Conservation (phyloP, 129 eudicot species). For the Lactuca sativa region DNA sequence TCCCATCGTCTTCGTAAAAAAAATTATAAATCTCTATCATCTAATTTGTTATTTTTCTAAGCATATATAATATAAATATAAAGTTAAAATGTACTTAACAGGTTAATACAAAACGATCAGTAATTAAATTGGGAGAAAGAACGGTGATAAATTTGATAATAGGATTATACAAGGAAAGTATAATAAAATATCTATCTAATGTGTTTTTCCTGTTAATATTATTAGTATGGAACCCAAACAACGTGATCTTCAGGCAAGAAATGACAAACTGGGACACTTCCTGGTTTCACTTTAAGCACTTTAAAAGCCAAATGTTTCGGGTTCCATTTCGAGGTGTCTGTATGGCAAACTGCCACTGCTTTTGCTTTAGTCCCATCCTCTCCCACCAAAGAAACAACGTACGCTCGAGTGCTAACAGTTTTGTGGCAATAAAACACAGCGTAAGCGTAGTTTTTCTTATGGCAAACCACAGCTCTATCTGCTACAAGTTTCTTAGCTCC, state of each 20-base stretch:
- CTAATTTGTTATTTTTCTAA: no score
- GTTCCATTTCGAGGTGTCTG: constrained; percentile 50
- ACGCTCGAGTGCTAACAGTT: constrained; percentile 25
- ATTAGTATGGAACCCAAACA: constrained; percentile 47
- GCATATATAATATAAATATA: no score
- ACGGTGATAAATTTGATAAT: no score
- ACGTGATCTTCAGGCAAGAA: constrained; percentile 56
- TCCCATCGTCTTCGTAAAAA: no score
- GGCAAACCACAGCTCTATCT: constrained; percentile 45
- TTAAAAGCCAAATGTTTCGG: constrained; percentile 51
- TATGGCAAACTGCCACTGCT: constrained; percentile 51
- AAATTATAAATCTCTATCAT: no score
- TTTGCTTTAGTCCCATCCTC: constrained; percentile 40
- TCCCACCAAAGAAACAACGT: constrained; percentile 35
- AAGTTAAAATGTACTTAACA: no score
- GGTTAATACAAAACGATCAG: no score
- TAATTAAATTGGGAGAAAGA: no score
- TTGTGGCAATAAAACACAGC: constrained; percentile 57
- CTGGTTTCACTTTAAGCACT: constrained; percentile 56
- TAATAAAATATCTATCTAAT: no score
- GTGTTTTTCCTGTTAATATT: no score
- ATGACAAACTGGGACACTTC: constrained; percentile 57
- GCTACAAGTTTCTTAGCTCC: constrained; percentile 19
- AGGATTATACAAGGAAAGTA: no score
- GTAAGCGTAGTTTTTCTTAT: constrained; percentile 43